phyloP scores from a whole-genome alignment of 176 grass and related monocot species.

The Panicum miliaceum region DNA sequence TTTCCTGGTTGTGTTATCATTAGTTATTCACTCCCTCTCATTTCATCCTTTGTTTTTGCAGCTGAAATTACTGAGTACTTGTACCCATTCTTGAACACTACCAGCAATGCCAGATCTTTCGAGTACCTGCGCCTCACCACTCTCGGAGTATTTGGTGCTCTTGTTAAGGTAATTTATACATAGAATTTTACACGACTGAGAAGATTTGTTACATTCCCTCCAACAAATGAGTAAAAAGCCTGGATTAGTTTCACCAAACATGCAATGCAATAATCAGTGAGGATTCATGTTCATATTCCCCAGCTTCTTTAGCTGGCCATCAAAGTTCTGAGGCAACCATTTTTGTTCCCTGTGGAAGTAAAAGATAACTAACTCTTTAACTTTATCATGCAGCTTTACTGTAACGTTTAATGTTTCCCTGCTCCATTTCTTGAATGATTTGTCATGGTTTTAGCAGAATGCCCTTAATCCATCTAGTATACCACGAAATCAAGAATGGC shows the following conservation, averaged over 20 bases:
- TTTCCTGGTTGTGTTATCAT: neutral
- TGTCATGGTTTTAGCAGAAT: neutral
- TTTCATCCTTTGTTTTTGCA: constrained; percentile 46
- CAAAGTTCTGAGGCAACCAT: constrained; percentile 5
- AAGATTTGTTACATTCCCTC: neutral
- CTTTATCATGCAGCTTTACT: neutral
- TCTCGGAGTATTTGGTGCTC: constrained; percentile 79
- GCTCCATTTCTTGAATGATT: constrained; percentile 13
- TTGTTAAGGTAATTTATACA: constrained; percentile 76
- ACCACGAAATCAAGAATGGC: neutral
- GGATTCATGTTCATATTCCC: constrained; percentile 26
- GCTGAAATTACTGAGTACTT: constrained; percentile 65
- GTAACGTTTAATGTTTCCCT: neutral
- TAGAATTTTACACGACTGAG: neutral
- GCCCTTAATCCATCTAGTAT: neutral
- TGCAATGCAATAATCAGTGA: constrained; percentile 31
- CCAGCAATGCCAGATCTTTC: constrained; percentile 58
- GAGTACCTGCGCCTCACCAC: constrained; percentile 79
- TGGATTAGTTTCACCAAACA: constrained; percentile 20
- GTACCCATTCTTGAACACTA: constrained; percentile 69
- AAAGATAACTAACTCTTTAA: constrained; percentile 15
- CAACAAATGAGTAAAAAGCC: neutral
- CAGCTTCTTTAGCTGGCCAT: neutral
- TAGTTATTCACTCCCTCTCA: constrained; percentile 1
- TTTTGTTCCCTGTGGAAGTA: neutral